Evolutionary conservation across 805 yeast genomes (phyloP), one percentile per base, ranked within the genome.

Genomic region (Saccharomycopsis amapae): DNA sequence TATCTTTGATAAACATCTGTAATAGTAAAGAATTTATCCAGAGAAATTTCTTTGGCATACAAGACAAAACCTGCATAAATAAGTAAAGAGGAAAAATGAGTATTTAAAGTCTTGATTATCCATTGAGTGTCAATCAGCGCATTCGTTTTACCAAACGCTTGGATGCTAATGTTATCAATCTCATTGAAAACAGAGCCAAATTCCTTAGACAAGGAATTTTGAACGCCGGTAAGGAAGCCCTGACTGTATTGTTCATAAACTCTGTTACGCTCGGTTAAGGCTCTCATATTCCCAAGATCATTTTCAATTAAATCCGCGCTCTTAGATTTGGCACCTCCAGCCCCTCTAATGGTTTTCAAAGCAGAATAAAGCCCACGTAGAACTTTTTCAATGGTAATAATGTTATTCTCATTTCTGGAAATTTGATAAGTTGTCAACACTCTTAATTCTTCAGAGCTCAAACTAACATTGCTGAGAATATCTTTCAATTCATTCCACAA

Each of bases 391-490:
- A 82, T 54, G 6, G 52, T 45, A 1, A 59, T 63, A 25, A 78
- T 61, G 45, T 70, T 68, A 7, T 67, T 61, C 2, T 67, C 50
- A 18, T 75, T 72, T 15, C 69, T 67, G 48, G 75, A 73, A 19
- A 82, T 72, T 13, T 70, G 68, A 19, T 76, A 69, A 5, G 61
- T 56, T 17, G 72, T 59, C 25, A 86, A 62, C 19, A 66, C 60
- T 6, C 60, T 59, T 43, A 85, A 63, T 15, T 79, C 79, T 1
- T 64, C 63, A 15, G 75, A 75, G 51, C 79, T 79, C 23, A 87
- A 68, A 46, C 80, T 75, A 6, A 85, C 83, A n/a, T 85, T 81
- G 40, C 74, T 73, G 50, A 88, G 63, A 38, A 88, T 69, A n/a
- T 72, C 76, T 33, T 75, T 75, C 45, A 88, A 69, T 50, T 85